Conservation (phyloP, 352 stramenopile species). For the Phytopythium boreale region DNA sequence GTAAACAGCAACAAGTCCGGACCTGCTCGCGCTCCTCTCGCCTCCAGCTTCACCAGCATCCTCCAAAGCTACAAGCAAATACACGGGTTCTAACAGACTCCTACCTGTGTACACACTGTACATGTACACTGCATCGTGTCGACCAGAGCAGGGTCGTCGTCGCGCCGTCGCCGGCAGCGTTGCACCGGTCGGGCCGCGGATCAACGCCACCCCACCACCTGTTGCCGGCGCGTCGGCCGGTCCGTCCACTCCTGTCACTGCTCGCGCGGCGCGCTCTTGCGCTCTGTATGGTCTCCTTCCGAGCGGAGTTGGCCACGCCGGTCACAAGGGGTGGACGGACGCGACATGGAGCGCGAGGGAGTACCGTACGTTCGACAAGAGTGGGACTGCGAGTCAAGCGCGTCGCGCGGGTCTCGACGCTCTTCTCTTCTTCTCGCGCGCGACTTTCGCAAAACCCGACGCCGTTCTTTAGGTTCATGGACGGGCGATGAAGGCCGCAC, state of each 20-base stretch:
- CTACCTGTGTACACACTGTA: too few species aligned
- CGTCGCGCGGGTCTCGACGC: not conserved
- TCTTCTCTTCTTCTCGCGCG: not conserved
- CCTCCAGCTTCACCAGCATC: too few species aligned
- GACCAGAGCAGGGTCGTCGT: not conserved
- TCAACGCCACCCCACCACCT: too few species aligned
- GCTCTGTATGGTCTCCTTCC: not conserved
- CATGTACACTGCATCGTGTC: not conserved
- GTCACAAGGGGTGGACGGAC: not conserved
- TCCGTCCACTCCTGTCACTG: not conserved
- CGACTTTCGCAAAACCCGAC: not conserved
- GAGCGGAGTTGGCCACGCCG: not conserved
- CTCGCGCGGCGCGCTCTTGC: too few species aligned
- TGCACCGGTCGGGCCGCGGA: not conserved
- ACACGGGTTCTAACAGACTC: too few species aligned
- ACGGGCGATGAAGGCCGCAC: not conserved
- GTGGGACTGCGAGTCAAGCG: not conserved
- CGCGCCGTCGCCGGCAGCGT: not conserved
- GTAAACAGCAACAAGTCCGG: too few species aligned
- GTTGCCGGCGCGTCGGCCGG: too few species aligned
- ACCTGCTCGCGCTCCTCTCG: too few species aligned
- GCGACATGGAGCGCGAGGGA: not conserved
- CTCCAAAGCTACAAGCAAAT: too few species aligned
- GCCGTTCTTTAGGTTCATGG: not conserved
- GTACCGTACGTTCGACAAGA: constrained; percentile 1